Evolutionary conservation across 257 asterid species (phyloP).

Genomic region (Salvia splendens): DNA sequence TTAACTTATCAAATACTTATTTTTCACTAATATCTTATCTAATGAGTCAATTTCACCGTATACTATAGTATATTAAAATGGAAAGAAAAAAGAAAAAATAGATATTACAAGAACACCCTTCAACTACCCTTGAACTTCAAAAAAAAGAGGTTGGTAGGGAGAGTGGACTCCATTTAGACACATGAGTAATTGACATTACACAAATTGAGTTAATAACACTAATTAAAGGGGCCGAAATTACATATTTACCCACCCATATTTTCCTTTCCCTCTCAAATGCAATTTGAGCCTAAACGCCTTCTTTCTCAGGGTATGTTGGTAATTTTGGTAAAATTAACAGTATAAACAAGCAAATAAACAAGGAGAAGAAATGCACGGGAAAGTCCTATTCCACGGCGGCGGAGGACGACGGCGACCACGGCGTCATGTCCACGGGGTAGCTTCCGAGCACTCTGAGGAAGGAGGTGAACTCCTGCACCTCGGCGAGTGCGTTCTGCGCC

Average conservation of each 20-base stretch:
- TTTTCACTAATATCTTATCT: too few relatives aligned
- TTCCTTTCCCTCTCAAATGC: too few relatives aligned
- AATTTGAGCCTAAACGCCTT: too few relatives aligned
- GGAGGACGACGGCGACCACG: constrained; percentile 73
- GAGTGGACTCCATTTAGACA: neutral
- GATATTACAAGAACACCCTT: constrained; percentile 13
- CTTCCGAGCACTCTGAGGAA: constrained; percentile 91
- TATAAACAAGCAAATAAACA: neutral
- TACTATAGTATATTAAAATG: too few relatives aligned
- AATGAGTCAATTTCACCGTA: too few relatives aligned
- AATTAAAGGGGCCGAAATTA: constrained; percentile 29
- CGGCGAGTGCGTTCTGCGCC: constrained; percentile 94
- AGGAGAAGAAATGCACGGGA: neutral
- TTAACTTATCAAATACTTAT: too few relatives aligned
- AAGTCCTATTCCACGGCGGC: constrained; percentile 37
- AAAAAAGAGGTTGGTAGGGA: constrained; percentile 25
- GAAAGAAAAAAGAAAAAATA: neutral
- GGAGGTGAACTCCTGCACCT: constrained; percentile 91
- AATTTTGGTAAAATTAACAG: constrained; percentile 28
- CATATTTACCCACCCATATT: neutral
- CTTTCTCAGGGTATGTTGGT: constrained; percentile 10
- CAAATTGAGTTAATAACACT: constrained; percentile 28
- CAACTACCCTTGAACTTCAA: constrained; percentile 25
- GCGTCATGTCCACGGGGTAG: constrained; percentile 99
- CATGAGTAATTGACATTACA: neutral